phyloP scores from a whole-genome alignment of 176 grass and related monocot species.

The Avena insularis region DNA sequence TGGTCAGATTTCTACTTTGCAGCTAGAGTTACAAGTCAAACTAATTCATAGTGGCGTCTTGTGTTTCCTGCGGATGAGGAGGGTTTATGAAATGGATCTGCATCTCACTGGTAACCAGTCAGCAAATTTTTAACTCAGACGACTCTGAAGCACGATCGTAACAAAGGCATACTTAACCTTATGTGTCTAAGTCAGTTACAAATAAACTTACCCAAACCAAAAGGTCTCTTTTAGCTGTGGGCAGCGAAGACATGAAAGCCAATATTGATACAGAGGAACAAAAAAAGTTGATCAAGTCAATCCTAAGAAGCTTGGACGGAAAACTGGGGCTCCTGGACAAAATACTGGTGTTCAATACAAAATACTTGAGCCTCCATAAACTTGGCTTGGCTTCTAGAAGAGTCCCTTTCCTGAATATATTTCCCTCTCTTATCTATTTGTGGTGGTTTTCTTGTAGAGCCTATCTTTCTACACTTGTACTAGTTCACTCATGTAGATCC shows the following conservation, averaged over 20 bases:
- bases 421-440: background rate
- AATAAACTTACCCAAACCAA: background rate
- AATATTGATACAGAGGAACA: background rate
- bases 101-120: slow-evolving; percentile 4
- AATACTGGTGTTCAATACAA: background rate
- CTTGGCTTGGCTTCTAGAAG: background rate
- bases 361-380: background rate
- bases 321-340: background rate
- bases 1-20: slow-evolving; percentile 1
- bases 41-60: slow-evolving; percentile 1
- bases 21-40: slow-evolving; percentile 25
- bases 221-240: background rate
- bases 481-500: background rate
- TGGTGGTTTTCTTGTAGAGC: background rate
- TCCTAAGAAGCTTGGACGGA: background rate
- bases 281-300: background rate
- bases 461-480: background rate
- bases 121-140: background rate
- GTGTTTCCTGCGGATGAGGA: background rate
- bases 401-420: background rate
- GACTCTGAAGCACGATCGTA: background rate
- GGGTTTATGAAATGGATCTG: background rate
- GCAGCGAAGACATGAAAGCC: background rate
- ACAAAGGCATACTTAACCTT: background rate
- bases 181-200: background rate